Evolutionary conservation across 345 rosid species (phyloP).

Genomic region (Odontarrhena argentea): DNA sequence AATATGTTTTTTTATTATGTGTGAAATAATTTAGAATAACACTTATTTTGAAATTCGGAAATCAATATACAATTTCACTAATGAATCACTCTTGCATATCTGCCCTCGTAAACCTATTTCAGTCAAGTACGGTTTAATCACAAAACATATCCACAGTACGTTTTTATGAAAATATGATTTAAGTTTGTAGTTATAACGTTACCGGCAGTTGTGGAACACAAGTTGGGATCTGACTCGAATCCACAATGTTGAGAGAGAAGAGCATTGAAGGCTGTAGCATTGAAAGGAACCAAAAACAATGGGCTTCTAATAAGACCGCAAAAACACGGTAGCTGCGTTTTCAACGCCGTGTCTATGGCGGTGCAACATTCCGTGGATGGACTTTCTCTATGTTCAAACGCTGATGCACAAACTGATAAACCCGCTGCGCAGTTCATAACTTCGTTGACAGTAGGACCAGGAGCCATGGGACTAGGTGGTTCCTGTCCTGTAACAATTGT

Average conservation of each 20-base stretch:
- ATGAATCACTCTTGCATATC: too few species aligned
- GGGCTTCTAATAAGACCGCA: slow-evolving; percentile 24
- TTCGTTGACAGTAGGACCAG: slow-evolving; percentile 24
- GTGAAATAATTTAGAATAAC: too few species aligned
- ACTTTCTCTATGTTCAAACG: background rate
- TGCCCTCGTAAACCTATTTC: too few species aligned
- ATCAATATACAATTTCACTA: too few species aligned
- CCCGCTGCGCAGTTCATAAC: slow-evolving; percentile 17
- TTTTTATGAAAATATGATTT: too few species aligned
- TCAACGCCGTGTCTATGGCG: slow-evolving; percentile 16
- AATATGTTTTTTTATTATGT: too few species aligned
- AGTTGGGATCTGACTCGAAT: slow-evolving; percentile 14
- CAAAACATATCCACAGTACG: background rate
- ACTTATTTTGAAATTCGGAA: too few species aligned
- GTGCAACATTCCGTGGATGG: slow-evolving; percentile 25
- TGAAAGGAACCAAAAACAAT: slow-evolving; percentile 15
- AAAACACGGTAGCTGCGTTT: slow-evolving; percentile 29
- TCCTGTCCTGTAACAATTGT: slow-evolving; percentile 26
- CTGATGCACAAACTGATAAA: slow-evolving; percentile 27
- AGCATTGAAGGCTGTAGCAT: slow-evolving; percentile 27
- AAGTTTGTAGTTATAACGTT: background rate
- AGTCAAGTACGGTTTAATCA: background rate
- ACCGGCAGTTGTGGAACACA: slow-evolving; percentile 33
- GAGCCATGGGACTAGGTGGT: slow-evolving; percentile 14
- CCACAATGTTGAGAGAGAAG: slow-evolving; percentile 21